These are phyloP conservation scores for Tricholoma saponaceum DNA, from an alignment of 768 basidiomycete genomes.

Conservation along the genomic window DNA sequence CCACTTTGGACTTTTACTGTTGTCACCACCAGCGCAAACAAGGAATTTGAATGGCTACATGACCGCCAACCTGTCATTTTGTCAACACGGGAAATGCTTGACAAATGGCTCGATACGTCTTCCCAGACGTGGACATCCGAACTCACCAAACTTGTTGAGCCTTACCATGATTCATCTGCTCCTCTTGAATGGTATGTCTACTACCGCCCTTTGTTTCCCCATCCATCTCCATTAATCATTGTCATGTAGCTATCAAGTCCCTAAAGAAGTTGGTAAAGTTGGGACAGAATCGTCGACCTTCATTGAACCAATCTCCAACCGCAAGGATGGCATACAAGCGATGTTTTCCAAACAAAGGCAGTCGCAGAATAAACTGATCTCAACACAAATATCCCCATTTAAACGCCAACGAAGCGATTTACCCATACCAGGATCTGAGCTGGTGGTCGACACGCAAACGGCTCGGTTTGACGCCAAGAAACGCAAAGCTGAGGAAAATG, in stretches of 20 bases:
- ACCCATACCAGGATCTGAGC: background rate
- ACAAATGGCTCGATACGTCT: slow-evolving; percentile 78
- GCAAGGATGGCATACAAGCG: slow-evolving; percentile 84
- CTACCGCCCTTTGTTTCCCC: slow-evolving; percentile 1
- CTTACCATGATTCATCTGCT: slow-evolving; percentile 45
- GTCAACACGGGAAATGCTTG: slow-evolving; percentile 51
- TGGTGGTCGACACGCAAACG: background rate
- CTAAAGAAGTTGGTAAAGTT: slow-evolving; percentile 88
- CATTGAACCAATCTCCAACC: slow-evolving; percentile 70
- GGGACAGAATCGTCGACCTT: slow-evolving; percentile 79
- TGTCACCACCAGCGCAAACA: slow-evolving; percentile 76
- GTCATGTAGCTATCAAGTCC: slow-evolving; percentile 71
- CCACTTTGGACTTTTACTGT: slow-evolving; percentile 83
- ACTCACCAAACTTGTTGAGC: slow-evolving; percentile 56
- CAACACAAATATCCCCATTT: background rate
- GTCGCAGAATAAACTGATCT: background rate
- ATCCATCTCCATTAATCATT: background rate
- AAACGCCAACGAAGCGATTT: slow-evolving; percentile 7
- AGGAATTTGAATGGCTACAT: slow-evolving; percentile 81
- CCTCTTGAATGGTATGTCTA: slow-evolving; percentile 64
- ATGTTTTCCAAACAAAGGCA: slow-evolving; percentile 68
- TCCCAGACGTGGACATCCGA: slow-evolving; percentile 59
- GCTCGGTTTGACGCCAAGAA: background rate
- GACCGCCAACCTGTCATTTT: slow-evolving; percentile 88
- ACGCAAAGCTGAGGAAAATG: background rate